phyloP scores from a whole-genome alignment of 108 stramenopile species.

The Aurantiochytrium sp. region DNA sequence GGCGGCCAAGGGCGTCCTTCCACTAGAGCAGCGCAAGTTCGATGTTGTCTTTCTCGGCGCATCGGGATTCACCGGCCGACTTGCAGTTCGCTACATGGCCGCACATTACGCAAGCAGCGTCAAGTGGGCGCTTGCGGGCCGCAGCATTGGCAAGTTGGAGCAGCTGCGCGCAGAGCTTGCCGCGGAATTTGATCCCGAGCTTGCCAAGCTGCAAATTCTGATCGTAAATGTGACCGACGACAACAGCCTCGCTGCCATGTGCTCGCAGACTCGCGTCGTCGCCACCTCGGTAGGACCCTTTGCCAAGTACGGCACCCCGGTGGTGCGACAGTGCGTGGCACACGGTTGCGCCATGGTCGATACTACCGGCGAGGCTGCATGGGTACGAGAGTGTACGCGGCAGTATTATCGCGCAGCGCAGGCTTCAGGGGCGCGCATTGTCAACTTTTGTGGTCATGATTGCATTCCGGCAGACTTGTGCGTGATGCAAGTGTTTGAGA shows the following conservation, averaged over 20 bases:
- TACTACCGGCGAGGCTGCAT: constrained; percentile 80
- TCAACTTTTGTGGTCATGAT: constrained; percentile 74
- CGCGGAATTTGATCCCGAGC: constrained; percentile 38
- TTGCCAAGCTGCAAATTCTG: constrained; percentile 30
- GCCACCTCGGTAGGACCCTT: constrained; percentile 82
- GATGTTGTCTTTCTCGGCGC: constrained; percentile 74
- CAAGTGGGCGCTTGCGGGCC: constrained; percentile 63
- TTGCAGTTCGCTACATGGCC: constrained; percentile 50
- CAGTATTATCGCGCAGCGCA: constrained; percentile 48
- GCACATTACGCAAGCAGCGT: constrained; percentile 21
- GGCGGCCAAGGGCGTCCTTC: neutral
- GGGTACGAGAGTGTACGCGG: constrained; percentile 65
- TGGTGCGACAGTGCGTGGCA: constrained; percentile 69
- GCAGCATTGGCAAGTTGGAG: constrained; percentile 16
- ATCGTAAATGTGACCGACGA: constrained; percentile 38
- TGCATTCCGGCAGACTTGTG: constrained; percentile 74
- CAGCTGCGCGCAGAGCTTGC: constrained; percentile 20
- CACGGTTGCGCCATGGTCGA: constrained; percentile 76
- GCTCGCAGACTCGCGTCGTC: constrained; percentile 60
- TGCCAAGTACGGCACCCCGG: constrained; percentile 53
- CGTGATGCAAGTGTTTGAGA: neutral
- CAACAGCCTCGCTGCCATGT: constrained; percentile 55
- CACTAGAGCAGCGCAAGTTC: neutral
- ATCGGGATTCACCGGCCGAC: constrained; percentile 72
- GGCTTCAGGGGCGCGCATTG: constrained; percentile 58